A percentile compares a stretch with the other conserved stretches of the same genome.
phyloP scores from a whole-genome alignment of 768 basidiomycete genomes.

The Boletus reticuloceps region DNA sequence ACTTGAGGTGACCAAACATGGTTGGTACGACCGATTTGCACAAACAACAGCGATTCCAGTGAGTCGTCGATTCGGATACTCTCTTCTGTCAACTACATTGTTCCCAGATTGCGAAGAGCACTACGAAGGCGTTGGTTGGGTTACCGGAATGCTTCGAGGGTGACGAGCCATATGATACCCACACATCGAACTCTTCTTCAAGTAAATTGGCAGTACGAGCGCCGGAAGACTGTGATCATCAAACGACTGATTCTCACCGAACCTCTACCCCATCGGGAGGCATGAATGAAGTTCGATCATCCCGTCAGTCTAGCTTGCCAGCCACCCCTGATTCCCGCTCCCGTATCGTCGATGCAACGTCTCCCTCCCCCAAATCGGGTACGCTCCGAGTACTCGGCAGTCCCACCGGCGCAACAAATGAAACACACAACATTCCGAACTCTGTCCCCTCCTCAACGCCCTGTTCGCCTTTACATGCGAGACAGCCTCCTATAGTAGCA shows the following conservation, averaged over 20 bases:
- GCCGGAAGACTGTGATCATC: neutral
- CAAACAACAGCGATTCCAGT: slow-evolving; percentile 25
- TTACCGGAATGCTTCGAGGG: slow-evolving; percentile 3
- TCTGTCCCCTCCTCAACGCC: neutral
- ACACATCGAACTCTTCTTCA: neutral
- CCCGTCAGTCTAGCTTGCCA: neutral
- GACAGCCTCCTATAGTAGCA: neutral
- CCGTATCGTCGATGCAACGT: neutral
- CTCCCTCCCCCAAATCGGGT: neutral
- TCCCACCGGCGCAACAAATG: neutral
- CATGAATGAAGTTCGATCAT: neutral
- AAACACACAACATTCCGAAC: neutral
- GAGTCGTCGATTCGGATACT: neutral
- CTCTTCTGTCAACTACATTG: neutral
- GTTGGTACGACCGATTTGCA: slow-evolving; percentile 59
- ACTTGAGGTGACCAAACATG: slow-evolving; percentile 37
- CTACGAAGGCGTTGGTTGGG: slow-evolving; percentile 11
- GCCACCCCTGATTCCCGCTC: neutral
- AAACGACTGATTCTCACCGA: neutral
- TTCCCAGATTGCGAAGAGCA: slow-evolving; percentile 17
- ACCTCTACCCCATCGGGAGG: neutral
- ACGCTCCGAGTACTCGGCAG: neutral
- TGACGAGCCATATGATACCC: slow-evolving; percentile 3
- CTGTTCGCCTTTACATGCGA: neutral
- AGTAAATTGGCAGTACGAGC: neutral